Evolutionary conservation across 176 grass and related monocot genomes (phyloP).

Genomic region (Oryza australiensis): DNA sequence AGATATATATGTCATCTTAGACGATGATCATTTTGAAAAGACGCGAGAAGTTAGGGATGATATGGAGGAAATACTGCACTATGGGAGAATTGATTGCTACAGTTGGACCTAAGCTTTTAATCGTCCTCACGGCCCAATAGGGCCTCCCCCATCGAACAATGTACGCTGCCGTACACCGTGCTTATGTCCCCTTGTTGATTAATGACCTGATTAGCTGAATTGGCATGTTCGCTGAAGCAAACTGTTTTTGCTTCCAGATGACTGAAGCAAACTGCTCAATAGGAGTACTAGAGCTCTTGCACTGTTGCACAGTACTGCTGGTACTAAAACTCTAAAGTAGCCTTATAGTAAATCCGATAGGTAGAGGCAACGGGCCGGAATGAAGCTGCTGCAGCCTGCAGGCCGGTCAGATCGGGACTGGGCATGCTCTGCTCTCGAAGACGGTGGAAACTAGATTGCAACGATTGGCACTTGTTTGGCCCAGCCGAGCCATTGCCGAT

Average conservation of each 20-base stretch:
- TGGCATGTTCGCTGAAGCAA: neutral
- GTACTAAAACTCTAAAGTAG: neutral
- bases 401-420: neutral
- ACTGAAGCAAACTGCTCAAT: neutral
- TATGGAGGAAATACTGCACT: too few relatives aligned
- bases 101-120: neutral
- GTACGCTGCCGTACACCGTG: neutral
- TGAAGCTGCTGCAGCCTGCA: neutral
- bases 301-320: neutral
- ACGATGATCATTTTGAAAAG: too few relatives aligned
- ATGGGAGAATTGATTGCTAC: neutral
- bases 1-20: too few relatives aligned
- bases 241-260: neutral
- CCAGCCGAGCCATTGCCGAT: neutral
- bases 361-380: neutral
- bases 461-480: neutral
- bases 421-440: neutral
- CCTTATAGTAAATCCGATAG: neutral
- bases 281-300: too few relatives aligned
- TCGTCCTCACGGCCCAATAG: neutral
- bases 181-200: neutral
- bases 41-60: too few relatives aligned
- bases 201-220: neutral
- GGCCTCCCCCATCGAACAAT: neutral
- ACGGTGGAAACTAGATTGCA: neutral